Conservation (phyloP, 1,139 yeast genomes). For the Suhomyces kunorum region DNA sequence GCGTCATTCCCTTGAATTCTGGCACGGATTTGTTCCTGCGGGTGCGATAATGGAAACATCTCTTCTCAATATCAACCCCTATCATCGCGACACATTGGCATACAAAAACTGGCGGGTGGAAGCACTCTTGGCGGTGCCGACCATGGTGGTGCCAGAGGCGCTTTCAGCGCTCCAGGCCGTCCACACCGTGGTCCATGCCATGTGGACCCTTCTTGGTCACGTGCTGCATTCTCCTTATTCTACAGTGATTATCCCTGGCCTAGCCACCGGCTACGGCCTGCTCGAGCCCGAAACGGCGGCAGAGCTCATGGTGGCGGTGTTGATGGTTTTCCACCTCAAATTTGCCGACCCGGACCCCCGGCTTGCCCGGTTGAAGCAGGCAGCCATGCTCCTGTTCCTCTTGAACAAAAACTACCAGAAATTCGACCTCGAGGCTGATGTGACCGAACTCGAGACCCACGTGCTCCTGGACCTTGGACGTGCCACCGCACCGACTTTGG, state of each 20-base stretch:
- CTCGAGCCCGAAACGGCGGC: conserved; percentile 22
- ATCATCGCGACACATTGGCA: conserved; percentile 5
- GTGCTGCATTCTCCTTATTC: conserved; percentile 5
- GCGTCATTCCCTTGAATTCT: conserved; percentile 14
- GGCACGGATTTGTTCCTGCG: conserved; percentile 25
- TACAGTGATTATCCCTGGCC: conserved; percentile 29
- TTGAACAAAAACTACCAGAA: conserved; percentile 23
- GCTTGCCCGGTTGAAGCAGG: conserved; percentile 16
- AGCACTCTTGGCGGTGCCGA: conserved; percentile 12
- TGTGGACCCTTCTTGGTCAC: conserved; percentile 25
- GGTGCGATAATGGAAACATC: conserved; percentile 18
- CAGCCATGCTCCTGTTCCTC: conserved; percentile 22
- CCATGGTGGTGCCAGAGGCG: conserved; percentile 20
- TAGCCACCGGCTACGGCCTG: conserved; percentile 33
- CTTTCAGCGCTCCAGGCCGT: conserved; percentile 4
- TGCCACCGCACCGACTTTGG: background rate
- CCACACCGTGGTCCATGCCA: conserved; percentile 18
- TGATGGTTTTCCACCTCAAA: conserved; percentile 19
- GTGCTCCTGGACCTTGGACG: background rate
- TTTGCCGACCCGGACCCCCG: conserved; percentile 4
- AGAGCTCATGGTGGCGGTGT: conserved; percentile 24
- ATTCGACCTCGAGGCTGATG: conserved; percentile 13
- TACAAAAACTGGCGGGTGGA: conserved; percentile 7
- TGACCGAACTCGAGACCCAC: conserved; percentile 2
- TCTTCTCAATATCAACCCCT: conserved; percentile 19